A percentile compares a stretch with the other conserved stretches of the same genome.
These are phyloP conservation scores for Penicillium glabrum DNA, from an alignment of 2,329 filamentous ascomycete species.

Conservation along the genomic window DNA sequence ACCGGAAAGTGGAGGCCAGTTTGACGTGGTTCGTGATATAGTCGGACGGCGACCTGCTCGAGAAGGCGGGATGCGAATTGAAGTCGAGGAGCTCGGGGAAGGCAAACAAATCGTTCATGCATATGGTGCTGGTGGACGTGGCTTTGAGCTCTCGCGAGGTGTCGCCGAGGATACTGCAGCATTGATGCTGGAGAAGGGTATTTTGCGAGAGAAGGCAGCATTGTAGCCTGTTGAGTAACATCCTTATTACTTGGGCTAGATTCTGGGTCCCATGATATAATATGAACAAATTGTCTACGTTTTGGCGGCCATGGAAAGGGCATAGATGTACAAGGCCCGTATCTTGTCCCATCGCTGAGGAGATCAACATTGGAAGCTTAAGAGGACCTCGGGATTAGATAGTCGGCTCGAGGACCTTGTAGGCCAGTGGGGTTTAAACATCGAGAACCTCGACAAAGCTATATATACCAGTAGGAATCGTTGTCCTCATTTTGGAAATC, in stretches of 20 bases:
- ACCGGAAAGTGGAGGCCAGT: constrained; percentile 34
- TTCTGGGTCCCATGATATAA: not conserved
- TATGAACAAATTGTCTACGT: not conserved
- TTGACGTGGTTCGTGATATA: constrained; percentile 47
- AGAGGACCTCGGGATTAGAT: not conserved
- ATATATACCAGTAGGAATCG: not conserved
- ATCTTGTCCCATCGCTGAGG: not conserved
- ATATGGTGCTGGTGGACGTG: constrained; percentile 62
- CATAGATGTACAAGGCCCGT: not conserved
- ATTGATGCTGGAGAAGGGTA: constrained; percentile 35
- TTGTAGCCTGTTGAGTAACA: not conserved
- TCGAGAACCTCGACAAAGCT: not conserved
- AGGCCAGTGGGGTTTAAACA: not conserved
- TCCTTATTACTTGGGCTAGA: not conserved
- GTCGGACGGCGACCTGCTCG: constrained; percentile 47
- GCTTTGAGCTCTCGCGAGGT: constrained; percentile 62
- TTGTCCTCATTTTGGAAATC: not conserved
- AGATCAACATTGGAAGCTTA: not conserved
- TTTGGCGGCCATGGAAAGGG: not conserved
- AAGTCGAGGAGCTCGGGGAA: constrained; percentile 46
- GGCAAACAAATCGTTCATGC: constrained; percentile 49
- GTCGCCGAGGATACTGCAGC: constrained; percentile 53
- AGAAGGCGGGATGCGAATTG: constrained; percentile 52
- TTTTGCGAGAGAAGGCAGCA: constrained; percentile 18
- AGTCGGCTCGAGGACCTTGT: not conserved